phyloP scores from a whole-genome alignment of 2,329 filamentous ascomycete genomes.

The Fusarium haematococcum region DNA sequence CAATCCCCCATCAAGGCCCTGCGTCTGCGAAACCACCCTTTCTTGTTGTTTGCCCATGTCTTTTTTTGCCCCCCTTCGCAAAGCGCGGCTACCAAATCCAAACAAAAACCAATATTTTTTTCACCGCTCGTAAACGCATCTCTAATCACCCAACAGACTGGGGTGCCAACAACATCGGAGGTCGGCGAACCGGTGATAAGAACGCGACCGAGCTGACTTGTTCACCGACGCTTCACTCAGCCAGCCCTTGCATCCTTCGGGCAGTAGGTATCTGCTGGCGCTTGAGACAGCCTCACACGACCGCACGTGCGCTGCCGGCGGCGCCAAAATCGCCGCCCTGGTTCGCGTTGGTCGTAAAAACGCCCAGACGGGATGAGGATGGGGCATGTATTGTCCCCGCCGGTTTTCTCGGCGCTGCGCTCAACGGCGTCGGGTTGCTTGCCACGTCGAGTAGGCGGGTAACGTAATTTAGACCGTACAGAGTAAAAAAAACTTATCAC shows the following conservation, averaged over 20 bases:
- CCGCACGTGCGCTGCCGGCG: conserved; percentile 20
- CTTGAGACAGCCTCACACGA: conserved; percentile 13
- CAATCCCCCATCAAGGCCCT: conserved; percentile 12
- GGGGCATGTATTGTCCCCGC: background rate
- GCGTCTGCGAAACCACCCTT: background rate
- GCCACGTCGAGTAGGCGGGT: conserved; percentile 4
- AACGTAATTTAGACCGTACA: background rate
- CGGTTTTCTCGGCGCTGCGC: background rate
- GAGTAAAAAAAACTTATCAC: background rate
- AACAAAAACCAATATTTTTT: background rate
- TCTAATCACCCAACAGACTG: background rate
- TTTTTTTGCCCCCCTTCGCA: background rate
- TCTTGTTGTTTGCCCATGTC: background rate
- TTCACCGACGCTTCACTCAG: background rate
- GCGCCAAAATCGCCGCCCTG: background rate
- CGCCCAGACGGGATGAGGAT: background rate
- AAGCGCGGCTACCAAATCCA: conserved; percentile 26
- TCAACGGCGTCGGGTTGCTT: background rate
- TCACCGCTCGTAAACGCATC: conserved; percentile 5
- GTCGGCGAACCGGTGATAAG: background rate
- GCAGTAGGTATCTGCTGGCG: background rate
- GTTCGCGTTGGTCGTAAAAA: background rate
- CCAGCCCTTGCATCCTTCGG: background rate
- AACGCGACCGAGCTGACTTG: background rate
- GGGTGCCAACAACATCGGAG: background rate